phyloP scores from a whole-genome alignment of 2,329 filamentous ascomycete genomes.

The Chlorencoelia australis region DNA sequence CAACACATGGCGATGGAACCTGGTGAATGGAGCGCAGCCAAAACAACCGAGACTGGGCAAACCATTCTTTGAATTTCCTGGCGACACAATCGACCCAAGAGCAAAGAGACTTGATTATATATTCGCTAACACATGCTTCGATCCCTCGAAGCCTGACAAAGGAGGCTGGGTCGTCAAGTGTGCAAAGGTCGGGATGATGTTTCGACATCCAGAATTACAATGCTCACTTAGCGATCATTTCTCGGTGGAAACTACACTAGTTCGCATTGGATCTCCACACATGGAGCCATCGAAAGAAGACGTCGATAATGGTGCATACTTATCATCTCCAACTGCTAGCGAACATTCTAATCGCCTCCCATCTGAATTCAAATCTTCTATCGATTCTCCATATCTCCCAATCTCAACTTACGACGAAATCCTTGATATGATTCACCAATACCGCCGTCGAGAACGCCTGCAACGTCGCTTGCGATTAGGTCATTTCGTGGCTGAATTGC shows the following conservation, averaged over 20 bases:
- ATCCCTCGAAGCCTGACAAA: conserved; percentile 16
- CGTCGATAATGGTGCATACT: conserved; percentile 20
- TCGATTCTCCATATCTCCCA: conserved; percentile 28
- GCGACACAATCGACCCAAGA: conserved; percentile 54
- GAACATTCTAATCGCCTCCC: conserved; percentile 11
- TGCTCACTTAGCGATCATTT: conserved; percentile 95
- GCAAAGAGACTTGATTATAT: conserved; percentile 95
- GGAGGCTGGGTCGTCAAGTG: conserved; percentile 59
- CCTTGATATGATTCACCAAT: conserved; percentile 56
- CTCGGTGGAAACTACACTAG: conserved; percentile 71
- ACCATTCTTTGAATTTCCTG: conserved; percentile 50
- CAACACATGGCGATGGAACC: conserved; percentile 92
- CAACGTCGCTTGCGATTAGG: conserved; percentile 62
- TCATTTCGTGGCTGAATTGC: conserved; percentile 62
- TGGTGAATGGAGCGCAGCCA: no score
- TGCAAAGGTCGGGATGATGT: conserved; percentile 67
- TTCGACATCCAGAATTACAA: conserved; percentile 67
- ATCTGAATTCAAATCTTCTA: conserved; percentile 13
- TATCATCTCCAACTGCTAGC: conserved; percentile 17
- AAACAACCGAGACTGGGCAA: conserved; percentile 58
- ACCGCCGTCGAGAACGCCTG: conserved; percentile 57
- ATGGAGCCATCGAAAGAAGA: conserved; percentile 11
- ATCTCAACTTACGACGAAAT: conserved; percentile 59
- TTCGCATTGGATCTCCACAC: conserved; percentile 16
- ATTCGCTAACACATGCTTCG: conserved; percentile 56